Base-by-base conservation (phyloP, 139 green algal species). In the Monoraphidium neglectum region DNA sequence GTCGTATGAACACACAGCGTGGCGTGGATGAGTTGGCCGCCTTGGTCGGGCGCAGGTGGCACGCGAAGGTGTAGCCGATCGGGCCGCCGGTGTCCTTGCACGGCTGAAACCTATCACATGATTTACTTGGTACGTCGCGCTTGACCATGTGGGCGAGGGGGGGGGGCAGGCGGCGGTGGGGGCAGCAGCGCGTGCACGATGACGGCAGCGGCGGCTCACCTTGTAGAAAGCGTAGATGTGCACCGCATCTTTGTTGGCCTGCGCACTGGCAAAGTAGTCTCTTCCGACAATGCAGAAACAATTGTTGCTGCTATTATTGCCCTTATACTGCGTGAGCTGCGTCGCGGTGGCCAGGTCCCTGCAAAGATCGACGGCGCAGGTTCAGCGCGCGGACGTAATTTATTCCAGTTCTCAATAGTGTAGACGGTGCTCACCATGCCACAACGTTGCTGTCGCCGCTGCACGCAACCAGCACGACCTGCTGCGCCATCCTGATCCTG, bases 161-260 rank as follows among this genome's bases (percentile, higher is more conserved):
- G 32, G 23, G 56, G 30, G 13, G 38, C 43, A 33, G 18, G 36
- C 61, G 40, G 18, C 16, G 30, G 15, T 16, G 23, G n/a, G 12
- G n/a, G n/a, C n/a, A n/a, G n/a, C n/a, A n/a, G n/a, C n/a, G n/a
- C n/a, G n/a, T n/a, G n/a, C n/a, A n/a, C 6, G 35, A 15, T 18
- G 12, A 30, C 10, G 43, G 3, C 1, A 15, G 24, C 30, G 40
- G 10, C 43, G 6, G 12, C 81, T 5, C 70, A 93, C 91, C 85
- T 93, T 95, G 69, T 94, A 83, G 91, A 89, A 97, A 0, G 87
- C 83, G 89, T 89, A 97, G 69, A 93, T 88, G 59, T 95, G 89
- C 12, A 97, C 33, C 0, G 81, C 77, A 1, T 87, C 83, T 63
- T 92, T 94, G 35, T 51, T 47, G 4, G 53, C 53, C 75, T 97